Conservation (phyloP, 257 asterid genomes). For the Galeopsis tetrahit region DNA sequence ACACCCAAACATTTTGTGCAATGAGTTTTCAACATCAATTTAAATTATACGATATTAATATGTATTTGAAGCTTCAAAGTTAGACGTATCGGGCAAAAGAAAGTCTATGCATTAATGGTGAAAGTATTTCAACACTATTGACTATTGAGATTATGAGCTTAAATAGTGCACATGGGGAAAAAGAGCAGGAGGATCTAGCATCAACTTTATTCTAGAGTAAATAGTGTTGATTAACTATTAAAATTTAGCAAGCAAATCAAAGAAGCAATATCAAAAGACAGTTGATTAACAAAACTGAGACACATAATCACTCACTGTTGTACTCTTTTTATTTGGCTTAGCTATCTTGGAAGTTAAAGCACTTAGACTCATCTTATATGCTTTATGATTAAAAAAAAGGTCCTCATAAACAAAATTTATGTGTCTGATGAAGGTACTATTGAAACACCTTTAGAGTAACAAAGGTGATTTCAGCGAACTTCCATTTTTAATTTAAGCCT, state of each 20-base stretch:
- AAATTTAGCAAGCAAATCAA: not conserved
- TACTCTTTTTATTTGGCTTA: not conserved
- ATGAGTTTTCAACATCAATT: not conserved
- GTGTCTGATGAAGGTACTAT: constrained; percentile 46
- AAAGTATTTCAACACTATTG: not conserved
- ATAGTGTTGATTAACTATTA: not conserved
- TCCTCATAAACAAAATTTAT: not conserved
- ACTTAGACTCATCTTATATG: not conserved
- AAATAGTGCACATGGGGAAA: not conserved
- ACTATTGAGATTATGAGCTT: not conserved
- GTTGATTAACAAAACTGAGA: not conserved
- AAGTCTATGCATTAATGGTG: too few relatives aligned
- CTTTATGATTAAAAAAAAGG: constrained; percentile 1
- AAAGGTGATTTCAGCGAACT: constrained; percentile 51
- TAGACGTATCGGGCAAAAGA: not conserved
- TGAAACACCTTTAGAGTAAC: constrained; percentile 43
- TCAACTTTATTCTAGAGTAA: not conserved
- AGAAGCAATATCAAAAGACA: not conserved
- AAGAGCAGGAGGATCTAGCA: not conserved
- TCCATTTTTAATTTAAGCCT: constrained; percentile 48
- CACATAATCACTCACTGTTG: constrained; percentile 1
- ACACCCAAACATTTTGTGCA: not conserved
- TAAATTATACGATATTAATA: not conserved
- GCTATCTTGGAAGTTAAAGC: not conserved
- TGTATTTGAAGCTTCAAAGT: not conserved